Evolutionary conservation across 2,329 filamentous ascomycete species (phyloP).

Genomic region (Fusarium robinianum): DNA sequence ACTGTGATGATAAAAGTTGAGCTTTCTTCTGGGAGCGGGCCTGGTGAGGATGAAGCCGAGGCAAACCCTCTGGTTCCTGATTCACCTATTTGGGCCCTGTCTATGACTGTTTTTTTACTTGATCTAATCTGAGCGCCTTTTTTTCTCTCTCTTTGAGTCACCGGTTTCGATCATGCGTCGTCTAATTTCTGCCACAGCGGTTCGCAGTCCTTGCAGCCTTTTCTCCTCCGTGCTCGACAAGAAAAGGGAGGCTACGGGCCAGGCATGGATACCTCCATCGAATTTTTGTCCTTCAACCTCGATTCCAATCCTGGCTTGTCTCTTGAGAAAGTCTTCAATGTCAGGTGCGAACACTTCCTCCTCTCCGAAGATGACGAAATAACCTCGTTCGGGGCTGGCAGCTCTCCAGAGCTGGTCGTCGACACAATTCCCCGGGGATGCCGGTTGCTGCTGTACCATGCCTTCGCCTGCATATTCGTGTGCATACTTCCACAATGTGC

Average conservation of each 20-base stretch:
- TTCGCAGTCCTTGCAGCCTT: conserved; percentile 57
- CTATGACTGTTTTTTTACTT: conserved; percentile 58
- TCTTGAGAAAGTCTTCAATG: conserved; percentile 62
- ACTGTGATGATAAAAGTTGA: conserved; percentile 51
- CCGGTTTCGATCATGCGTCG: conserved; percentile 32
- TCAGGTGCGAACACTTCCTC: conserved; percentile 80
- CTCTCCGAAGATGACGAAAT: conserved; percentile 71
- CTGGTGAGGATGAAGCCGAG: conserved; percentile 56
- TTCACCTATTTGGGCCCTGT: conserved; percentile 32
- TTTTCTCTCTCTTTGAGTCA: conserved; percentile 19
- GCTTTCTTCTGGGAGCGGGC: conserved; percentile 43
- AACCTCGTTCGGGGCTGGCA: conserved; percentile 68
- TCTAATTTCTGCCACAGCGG: conserved; percentile 47
- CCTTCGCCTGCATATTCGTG: conserved; percentile 63
- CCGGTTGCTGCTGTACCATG: conserved; percentile 42
- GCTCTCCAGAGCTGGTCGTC: conserved; percentile 68
- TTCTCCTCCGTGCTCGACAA: conserved; percentile 53
- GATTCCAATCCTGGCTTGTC: conserved; percentile 58
- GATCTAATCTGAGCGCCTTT: conserved; percentile 65
- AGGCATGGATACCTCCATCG: conserved; percentile 74
- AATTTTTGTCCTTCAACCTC: conserved; percentile 64
- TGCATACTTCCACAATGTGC: conserved; percentile 70
- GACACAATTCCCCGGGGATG: conserved; percentile 71
- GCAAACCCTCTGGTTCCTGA: conserved; percentile 52
- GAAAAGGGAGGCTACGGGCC: conserved; percentile 74